Evolutionary conservation across 148 eudicot genomes (phyloP).

Genomic region (Persicaria maculosa): DNA sequence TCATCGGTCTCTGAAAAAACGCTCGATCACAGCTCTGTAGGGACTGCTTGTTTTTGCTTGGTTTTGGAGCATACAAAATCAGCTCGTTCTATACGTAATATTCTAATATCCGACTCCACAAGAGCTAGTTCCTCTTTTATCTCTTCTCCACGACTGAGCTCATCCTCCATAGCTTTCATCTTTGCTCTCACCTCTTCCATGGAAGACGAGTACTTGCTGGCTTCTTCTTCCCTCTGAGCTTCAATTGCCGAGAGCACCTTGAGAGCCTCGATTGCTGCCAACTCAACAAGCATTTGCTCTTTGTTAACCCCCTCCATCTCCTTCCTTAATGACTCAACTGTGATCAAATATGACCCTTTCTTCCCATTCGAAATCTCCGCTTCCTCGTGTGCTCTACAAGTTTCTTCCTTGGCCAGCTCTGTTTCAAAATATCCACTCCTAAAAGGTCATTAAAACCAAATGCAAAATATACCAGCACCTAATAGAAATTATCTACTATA

Average conservation of each 20-base stretch:
- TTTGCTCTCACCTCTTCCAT: no score
- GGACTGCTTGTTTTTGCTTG: no score
- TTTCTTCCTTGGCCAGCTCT: constrained; percentile 44
- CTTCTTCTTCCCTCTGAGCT: constrained; percentile 43
- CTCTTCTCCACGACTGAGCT: no score
- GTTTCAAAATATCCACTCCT: no score
- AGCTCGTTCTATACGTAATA: constrained; percentile 42
- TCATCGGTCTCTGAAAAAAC: no score
- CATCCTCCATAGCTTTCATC: no score
- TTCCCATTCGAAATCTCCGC: constrained; percentile 28
- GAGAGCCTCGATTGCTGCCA: constrained; percentile 73
- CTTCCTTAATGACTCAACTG: constrained; percentile 29
- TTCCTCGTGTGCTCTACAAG: constrained; percentile 48
- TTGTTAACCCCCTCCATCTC: constrained; percentile 68
- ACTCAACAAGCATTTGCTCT: constrained; percentile 70
- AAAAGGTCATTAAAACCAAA: no score
- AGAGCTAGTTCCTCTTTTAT: not conserved
- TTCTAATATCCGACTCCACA: constrained; percentile 36
- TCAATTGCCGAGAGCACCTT: constrained; percentile 62
- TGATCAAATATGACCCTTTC: not conserved
- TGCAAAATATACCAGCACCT: no score
- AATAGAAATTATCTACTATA: no score
- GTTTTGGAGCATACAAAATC: constrained; percentile 14
- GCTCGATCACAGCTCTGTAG: no score
- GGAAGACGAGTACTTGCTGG: not conserved